phyloP scores from a whole-genome alignment of 2,329 filamentous ascomycete genomes.

The Penicillium crustosum region DNA sequence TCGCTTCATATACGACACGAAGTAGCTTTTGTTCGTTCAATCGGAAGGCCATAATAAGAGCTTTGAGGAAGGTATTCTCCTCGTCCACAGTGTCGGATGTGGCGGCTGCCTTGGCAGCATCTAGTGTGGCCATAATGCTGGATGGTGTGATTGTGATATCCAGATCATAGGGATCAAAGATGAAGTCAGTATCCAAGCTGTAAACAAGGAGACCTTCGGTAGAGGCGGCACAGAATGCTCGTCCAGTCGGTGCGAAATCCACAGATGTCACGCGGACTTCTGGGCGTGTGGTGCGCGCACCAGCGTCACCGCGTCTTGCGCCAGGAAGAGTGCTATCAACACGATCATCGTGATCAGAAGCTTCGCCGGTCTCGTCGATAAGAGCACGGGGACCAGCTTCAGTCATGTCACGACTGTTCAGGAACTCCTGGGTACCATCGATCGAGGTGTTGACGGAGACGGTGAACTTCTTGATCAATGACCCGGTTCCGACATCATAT shows the following conservation, averaged over 20 bases:
- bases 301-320: constrained; percentile 82
- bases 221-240: constrained; percentile 89
- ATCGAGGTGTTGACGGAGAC: constrained; percentile 94
- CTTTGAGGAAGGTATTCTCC: constrained; percentile 77
- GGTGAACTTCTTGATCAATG: constrained; percentile 90
- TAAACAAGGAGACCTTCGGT: constrained; percentile 95
- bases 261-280: constrained; percentile 84
- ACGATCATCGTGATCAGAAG: constrained; percentile 83
- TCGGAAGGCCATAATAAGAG: constrained; percentile 94
- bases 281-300: constrained; percentile 70
- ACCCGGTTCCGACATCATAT: constrained; percentile 91
- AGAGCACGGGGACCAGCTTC: constrained; percentile 82
- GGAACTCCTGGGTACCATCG: constrained; percentile 92
- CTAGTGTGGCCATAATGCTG: constrained; percentile 74
- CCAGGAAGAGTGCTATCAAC: constrained; percentile 79
- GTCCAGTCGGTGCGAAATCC: constrained; percentile 83
- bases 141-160: constrained; percentile 91
- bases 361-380: constrained; percentile 85
- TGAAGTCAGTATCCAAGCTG: constrained; percentile 76
- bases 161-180: constrained; percentile 95
- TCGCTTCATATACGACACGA: constrained; percentile 79
- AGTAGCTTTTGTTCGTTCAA: constrained; percentile 83
- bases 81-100: constrained; percentile 58
- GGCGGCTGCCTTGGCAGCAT: constrained; percentile 38
- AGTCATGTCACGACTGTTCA: constrained; percentile 88